Percentiles rank a stretch among this genome's conserved stretches.
Conservation (phyloP, 768 basidiomycete genomes). For the Leccinellum luteum region DNA sequence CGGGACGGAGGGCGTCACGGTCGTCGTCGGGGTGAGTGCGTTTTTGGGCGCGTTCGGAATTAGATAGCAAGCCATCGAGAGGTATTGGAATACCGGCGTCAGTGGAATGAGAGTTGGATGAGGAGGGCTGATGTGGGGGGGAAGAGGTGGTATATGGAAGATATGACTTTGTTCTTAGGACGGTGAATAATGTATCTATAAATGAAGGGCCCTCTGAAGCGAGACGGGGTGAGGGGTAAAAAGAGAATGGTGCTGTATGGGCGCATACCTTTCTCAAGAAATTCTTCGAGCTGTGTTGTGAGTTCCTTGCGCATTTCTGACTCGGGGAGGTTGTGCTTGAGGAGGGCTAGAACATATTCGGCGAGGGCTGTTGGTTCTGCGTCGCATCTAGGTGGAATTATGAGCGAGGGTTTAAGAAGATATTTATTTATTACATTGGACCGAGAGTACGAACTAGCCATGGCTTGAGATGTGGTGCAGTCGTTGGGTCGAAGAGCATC, state of each 20-base stretch:
- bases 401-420: too few species aligned
- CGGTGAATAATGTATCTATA: constrained; percentile 82
- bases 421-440: too few species aligned
- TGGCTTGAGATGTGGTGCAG: constrained; percentile 67
- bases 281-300: constrained; percentile 78
- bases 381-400: too few species aligned
- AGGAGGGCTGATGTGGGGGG: constrained; percentile 30
- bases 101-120: constrained; percentile 35
- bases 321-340: constrained; percentile 87
- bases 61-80: constrained; percentile 58
- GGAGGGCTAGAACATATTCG: constrained; percentile 90
- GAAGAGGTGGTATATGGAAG: constrained; percentile 63
- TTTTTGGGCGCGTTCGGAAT: constrained; percentile 59
- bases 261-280: constrained; percentile 80
- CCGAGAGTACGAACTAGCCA: constrained; percentile 90
- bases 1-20: constrained; percentile 52
- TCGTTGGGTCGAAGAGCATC: constrained; percentile 71
- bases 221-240: constrained; percentile 11
- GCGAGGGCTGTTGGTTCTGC: constrained; percentile 92
- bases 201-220: constrained; percentile 65
- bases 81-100: constrained; percentile 82
- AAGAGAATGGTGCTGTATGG: not conserved
- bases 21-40: constrained; percentile 64
- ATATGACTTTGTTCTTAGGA: constrained; percentile 83
- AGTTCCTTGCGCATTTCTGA: constrained; percentile 80